These are phyloP conservation scores for Fusarium sublunatum DNA, from an alignment of 2,329 filamentous ascomycete species.

Conservation along the genomic window DNA sequence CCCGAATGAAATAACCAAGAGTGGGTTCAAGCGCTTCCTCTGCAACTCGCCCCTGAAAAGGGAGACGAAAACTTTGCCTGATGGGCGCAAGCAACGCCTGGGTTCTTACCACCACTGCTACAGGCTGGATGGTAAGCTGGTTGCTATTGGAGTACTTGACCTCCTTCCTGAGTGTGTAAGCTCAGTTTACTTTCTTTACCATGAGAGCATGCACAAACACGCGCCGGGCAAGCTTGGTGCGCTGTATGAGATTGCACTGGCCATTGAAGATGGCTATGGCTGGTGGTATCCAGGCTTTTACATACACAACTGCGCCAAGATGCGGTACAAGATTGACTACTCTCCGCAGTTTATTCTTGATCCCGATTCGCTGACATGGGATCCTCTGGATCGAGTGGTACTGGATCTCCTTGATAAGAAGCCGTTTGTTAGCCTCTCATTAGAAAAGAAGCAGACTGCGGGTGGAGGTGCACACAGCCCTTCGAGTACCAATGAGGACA, in stretches of 20 bases:
- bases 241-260: constrained; percentile 76
- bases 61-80: constrained; percentile 54
- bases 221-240: constrained; percentile 81
- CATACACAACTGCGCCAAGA: constrained; percentile 83
- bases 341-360: constrained; percentile 79
- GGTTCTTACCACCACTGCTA: constrained; percentile 88
- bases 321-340: constrained; percentile 87
- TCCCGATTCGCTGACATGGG: constrained; percentile 72
- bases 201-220: constrained; percentile 76
- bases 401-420: constrained; percentile 63
- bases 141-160: constrained; percentile 82
- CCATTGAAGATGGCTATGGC: constrained; percentile 74
- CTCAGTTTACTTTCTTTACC: constrained; percentile 85
- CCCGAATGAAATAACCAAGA: constrained; percentile 66
- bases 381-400: constrained; percentile 64
- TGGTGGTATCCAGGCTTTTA: constrained; percentile 88
- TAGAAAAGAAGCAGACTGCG: constrained; percentile 45
- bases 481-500: background rate
- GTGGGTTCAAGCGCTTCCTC: constrained; percentile 77
- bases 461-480: background rate
- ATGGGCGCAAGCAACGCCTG: constrained; percentile 66
- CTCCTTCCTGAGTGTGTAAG: constrained; percentile 81
- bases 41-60: constrained; percentile 75
- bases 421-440: constrained; percentile 65
- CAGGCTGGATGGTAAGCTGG: constrained; percentile 77